A percentile compares a stretch with the other conserved stretches of the same genome.
These are phyloP conservation scores for Wickerhamomyces strasburgensis DNA, from an alignment of 805 yeast species.

Conservation along the genomic window DNA sequence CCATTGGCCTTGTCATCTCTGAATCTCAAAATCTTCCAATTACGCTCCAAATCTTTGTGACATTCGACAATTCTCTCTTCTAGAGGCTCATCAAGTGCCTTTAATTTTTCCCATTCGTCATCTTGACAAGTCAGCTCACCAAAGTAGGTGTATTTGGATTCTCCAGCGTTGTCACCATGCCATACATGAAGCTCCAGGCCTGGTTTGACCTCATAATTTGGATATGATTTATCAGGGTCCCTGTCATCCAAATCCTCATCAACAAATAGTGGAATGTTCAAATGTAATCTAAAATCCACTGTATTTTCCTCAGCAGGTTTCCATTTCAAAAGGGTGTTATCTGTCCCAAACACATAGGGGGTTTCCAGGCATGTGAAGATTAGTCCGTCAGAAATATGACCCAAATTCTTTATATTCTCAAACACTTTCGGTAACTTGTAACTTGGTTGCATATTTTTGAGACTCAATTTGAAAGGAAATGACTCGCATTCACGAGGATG, in stretches of 20 bases:
- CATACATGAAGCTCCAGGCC: conserved; percentile 63
- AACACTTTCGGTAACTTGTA: conserved; percentile 75
- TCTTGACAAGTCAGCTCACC: conserved; percentile 57
- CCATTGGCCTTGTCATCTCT: conserved; percentile 91
- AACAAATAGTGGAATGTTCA: conserved; percentile 52
- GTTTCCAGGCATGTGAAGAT: conserved; percentile 88
- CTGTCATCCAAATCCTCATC: conserved; percentile 57
- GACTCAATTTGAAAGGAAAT: conserved; percentile 81
- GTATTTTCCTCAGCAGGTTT: conserved; percentile 96
- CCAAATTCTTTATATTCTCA: conserved; percentile 61
- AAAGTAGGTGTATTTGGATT: conserved; percentile 56
- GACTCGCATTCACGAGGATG: conserved; percentile 70
- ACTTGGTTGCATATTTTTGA: conserved; percentile 84
- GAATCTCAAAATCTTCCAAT: conserved; percentile 83
- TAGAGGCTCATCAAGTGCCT: conserved; percentile 68
- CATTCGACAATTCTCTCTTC: conserved; percentile 90
- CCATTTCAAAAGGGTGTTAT: conserved; percentile 85
- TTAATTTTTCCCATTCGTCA: conserved; percentile 77
- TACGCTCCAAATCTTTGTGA: conserved; percentile 50
- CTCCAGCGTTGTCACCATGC: conserved; percentile 69
- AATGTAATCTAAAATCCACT: conserved; percentile 72
- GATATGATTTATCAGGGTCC: conserved; percentile 69
- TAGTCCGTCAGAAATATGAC: conserved; percentile 90
- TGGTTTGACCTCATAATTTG: conserved; percentile 81
- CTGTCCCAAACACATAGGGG: conserved; percentile 88